Evolutionary conservation across 2,329 filamentous ascomycete genomes (phyloP), one percentile per base, ranked within the genome.

Genomic region (Colletotrichum costaricense): DNA sequence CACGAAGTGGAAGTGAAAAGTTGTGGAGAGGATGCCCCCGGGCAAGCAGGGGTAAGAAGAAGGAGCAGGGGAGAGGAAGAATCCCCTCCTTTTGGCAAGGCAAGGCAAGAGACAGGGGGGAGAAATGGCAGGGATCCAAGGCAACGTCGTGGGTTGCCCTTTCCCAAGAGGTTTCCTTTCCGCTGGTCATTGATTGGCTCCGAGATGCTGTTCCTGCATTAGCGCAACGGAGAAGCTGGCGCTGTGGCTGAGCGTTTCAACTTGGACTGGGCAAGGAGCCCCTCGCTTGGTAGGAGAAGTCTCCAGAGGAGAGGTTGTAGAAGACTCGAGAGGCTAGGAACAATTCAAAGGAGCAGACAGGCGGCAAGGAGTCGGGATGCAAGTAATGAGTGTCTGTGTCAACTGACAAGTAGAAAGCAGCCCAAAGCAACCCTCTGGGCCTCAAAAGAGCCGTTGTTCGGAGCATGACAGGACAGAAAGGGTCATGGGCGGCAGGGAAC

Each of bases 211-310:
- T 75, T 69, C 74, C 74, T 75, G 74, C 72, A 75, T 58, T 75
- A 72, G 74, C 62, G 72, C 56, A 42, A 55, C 42, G 42, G 22
- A 52, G 33, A 33, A 42, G 26, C 63, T 30, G 42, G 72, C 57
- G 67, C 67, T 33, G 74, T 75, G 72, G 74, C 74, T 74, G 68
- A 74, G 74, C 66, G 72, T 75, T 74, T 75, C 74, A 74, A 75
- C 74, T 69, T 74, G 56, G 54, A 35, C 35, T 57, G 55, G 55
- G 59, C 26, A 38, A 42, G 70, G 42, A 59, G 64, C 42, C 58
- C 64, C 58, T 63, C 69, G 46, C 22, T 38, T 57, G 30, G 26
- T 49, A 16, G 55, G 64, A 30, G 26, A 24, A 22, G 46, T n/a
- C 19, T 1, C 19, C 42, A 19, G 26, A 24, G 9, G 11, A 54